phyloP scores from a whole-genome alignment of 139 green algal genomes.

The Choricystis sp. region DNA sequence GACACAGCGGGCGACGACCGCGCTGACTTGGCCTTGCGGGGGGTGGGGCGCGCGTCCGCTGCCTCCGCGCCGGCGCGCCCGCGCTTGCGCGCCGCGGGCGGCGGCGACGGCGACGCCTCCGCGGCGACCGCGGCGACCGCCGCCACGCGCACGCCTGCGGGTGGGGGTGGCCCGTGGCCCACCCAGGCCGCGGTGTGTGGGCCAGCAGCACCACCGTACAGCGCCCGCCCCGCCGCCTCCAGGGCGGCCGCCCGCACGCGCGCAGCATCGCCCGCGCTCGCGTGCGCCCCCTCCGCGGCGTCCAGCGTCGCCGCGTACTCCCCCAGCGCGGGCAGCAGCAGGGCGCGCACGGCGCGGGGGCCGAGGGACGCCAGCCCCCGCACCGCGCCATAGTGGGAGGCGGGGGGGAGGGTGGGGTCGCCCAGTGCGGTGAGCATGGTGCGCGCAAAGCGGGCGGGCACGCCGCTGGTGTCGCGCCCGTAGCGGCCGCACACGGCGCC shows the following conservation, averaged over 20 bases:
- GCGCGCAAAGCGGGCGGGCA: conserved; percentile 37
- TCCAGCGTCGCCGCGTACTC: conserved; percentile 36
- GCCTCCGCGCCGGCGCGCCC: too few species aligned
- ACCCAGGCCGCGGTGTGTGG: neutral
- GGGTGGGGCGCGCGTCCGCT: too few species aligned
- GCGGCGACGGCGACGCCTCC: too few species aligned
- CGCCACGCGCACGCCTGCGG: too few species aligned
- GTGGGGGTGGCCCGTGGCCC: too few species aligned
- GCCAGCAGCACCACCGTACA: neutral
- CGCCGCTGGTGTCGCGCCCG: conserved; percentile 27
- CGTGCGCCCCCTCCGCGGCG: neutral
- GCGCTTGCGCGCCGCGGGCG: too few species aligned
- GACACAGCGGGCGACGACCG: too few species aligned
- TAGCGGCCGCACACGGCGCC: conserved; percentile 40
- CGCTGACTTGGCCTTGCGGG: too few species aligned
- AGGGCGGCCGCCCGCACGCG: neutral
- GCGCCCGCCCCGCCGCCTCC: neutral
- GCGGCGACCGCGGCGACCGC: too few species aligned
- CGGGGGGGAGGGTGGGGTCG: conserved; percentile 31
- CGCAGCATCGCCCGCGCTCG: conserved; percentile 13
- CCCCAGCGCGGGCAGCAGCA: conserved; percentile 59
- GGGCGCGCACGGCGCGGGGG: conserved; percentile 24
- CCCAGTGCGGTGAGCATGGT: conserved; percentile 29
- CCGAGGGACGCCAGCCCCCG: conserved; percentile 47
- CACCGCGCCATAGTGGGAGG: conserved; percentile 47